phyloP scores from a whole-genome alignment of 225 moss, liverwort and hornwort species.

The Ulota crispa region DNA sequence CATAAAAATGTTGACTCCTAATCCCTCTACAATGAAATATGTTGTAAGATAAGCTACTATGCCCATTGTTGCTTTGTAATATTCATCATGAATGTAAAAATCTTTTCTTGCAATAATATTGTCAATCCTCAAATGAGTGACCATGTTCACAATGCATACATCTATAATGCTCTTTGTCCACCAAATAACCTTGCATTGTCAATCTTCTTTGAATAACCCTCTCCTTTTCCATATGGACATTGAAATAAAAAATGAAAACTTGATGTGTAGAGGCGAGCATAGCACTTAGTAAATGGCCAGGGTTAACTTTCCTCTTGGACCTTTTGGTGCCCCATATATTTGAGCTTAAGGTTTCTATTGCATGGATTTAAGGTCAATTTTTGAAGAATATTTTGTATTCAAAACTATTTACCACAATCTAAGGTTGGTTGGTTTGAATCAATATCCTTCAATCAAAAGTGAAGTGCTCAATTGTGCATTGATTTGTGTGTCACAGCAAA shows the following conservation, averaged over 20 bases:
- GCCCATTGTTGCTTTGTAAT: background rate
- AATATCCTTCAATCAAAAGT: too few relatives aligned
- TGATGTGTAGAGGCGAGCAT: background rate
- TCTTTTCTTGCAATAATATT: background rate
- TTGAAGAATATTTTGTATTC: background rate
- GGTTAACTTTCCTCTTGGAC: background rate
- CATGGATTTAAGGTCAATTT: background rate
- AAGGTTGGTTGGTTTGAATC: background rate
- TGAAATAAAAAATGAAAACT: background rate
- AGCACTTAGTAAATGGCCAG: background rate
- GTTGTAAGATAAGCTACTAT: background rate
- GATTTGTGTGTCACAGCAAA: background rate
- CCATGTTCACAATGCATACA: background rate
- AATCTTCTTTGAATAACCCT: background rate
- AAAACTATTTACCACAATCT: background rate
- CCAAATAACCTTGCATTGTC: background rate
- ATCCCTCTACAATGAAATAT: background rate
- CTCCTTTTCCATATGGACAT: background rate
- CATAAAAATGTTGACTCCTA: background rate
- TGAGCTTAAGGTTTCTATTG: background rate
- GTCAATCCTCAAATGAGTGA: background rate
- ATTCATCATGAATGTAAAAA: background rate
- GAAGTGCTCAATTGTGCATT: background rate
- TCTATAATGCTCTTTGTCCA: background rate
- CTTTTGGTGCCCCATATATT: background rate